Base-by-base conservation (phyloP, 805 yeast species). In the Cyberlindnera mrakii region DNA sequence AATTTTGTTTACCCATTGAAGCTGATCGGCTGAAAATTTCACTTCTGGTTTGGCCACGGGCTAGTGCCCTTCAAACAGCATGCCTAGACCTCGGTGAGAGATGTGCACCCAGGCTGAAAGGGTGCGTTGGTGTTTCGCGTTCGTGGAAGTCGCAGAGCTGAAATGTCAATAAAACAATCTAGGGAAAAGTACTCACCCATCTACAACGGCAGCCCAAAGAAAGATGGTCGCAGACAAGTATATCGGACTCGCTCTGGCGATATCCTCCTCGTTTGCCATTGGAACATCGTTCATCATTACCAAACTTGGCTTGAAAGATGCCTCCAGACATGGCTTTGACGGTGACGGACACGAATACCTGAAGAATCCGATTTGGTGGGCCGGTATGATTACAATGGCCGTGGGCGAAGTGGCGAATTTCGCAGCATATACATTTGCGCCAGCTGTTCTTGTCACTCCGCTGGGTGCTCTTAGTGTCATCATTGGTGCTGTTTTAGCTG, bases 381-480 rank as follows among this genome's bases (percentile, higher is more conserved):
- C 91, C 0, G 96, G 96, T 11, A 89, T 89, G 74, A 57, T 80
- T 27, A 80, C 95, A 38, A 82, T 88, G 96, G 95, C 93, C 3
- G 65, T 88, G 18, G 96, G 96, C 6, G 96, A 88, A 59, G 66
- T 88, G 33, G 96, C 96, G 45, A 88, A 88, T 60, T 88, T 88
- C 60, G 96, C 96, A 4, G 96, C 96, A 0, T 88, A 88, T 60
- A 88, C 96, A 2, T 88, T 88, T 72, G 96, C 96, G 0, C 96
- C 96, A 3, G 95, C 96, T 1, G 85, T 89, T 50, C 65, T 88
- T 53, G 96, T 88, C 34, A 88, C 96, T 5, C 96, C 96, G 6
- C 68, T 88, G 43, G 96, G 96, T 11, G 96, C 96, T 0, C 68
- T 88, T 23, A 80, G 90, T 7, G 96, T 88, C 19, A 85, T 88